Percentiles rank a stretch among this genome's conserved stretches.
phyloP scores from a whole-genome alignment of 352 stramenopile genomes.

The Phytopythium sindhum region DNA sequence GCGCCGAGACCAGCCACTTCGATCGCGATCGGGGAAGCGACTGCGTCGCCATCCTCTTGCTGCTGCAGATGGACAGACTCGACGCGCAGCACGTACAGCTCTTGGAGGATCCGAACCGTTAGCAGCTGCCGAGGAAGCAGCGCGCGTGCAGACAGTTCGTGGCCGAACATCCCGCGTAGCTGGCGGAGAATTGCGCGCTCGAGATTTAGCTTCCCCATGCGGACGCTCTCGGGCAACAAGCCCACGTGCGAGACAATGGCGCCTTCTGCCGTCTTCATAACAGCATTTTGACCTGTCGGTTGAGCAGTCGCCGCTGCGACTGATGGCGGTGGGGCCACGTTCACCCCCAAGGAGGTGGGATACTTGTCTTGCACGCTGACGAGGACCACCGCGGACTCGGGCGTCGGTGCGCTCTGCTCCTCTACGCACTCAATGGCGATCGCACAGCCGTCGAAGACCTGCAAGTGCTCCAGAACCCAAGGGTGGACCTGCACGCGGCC shows the following conservation, averaged over 20 bases:
- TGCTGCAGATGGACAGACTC: slow-evolving; percentile 9
- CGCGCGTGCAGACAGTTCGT: slow-evolving; percentile 14
- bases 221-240: slow-evolving; percentile 40
- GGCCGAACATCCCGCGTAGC: slow-evolving; percentile 13
- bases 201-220: slow-evolving; percentile 31
- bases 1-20: slow-evolving; percentile 14
- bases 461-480: slow-evolving; percentile 40
- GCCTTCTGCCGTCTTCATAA: not conserved
- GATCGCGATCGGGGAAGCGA: slow-evolving; percentile 4
- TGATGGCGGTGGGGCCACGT: not conserved
- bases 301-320: not conserved
- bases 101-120: slow-evolving; percentile 40
- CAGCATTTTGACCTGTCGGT: not conserved
- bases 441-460: slow-evolving; percentile 13
- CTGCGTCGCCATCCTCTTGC: not conserved
- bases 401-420: slow-evolving; percentile 1
- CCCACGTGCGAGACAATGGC: slow-evolving; percentile 12
- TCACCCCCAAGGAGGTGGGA: slow-evolving; percentile 2
- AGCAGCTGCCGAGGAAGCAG: slow-evolving; percentile 23
- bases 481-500: slow-evolving; percentile 41
- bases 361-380: slow-evolving; percentile 37
- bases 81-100: slow-evolving; percentile 51
- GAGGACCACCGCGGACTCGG: not conserved
- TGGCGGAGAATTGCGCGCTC: slow-evolving; percentile 33
- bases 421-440: slow-evolving; percentile 17